Percentiles rank a stretch among this genome's conserved stretches.
Conservation (phyloP, 148 eudicot species). For the Dysphania ambrosioides region DNA sequence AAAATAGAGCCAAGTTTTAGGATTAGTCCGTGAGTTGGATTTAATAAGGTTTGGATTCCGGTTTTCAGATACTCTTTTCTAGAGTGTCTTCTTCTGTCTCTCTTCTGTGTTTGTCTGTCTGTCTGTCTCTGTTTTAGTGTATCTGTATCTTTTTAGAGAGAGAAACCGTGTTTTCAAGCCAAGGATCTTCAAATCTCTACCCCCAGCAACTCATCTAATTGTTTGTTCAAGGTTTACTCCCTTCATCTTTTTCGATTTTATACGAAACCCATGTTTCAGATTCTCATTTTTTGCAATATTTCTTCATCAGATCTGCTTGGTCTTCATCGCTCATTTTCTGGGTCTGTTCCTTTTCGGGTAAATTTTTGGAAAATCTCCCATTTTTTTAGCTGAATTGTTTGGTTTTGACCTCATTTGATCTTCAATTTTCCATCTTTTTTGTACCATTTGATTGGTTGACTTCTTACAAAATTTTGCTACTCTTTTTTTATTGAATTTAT, state of each 20-base stretch:
- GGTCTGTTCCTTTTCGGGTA: not conserved
- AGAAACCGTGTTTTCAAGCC: not conserved
- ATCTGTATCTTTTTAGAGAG: constrained; percentile 7
- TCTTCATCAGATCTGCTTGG: constrained; percentile 22
- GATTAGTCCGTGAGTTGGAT: constrained; percentile 27
- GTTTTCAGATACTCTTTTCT: constrained; percentile 10
- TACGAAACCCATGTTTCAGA: not conserved
- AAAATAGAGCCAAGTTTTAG: not conserved
- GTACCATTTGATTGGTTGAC: not conserved
- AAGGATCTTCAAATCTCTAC: constrained; percentile 9
- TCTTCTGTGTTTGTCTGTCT: too few relatives aligned
- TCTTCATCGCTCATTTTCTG: constrained; percentile 4
- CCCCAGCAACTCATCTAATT: not conserved
- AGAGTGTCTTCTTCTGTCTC: not conserved
- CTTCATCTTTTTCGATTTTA: not conserved
- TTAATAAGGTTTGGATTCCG: constrained; percentile 37
- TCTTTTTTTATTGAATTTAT: not conserved
- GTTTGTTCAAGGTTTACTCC: not conserved
- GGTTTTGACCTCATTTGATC: constrained; percentile 7
- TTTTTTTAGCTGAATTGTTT: constrained; percentile 19
- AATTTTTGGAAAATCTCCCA: too few relatives aligned
- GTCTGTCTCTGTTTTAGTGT: too few relatives aligned
- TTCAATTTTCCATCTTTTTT: not conserved
- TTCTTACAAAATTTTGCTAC: not conserved
- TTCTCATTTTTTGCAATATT: not conserved